Base-by-base conservation (phyloP, 2,329 filamentous ascomycete species). In the Verruconis gallopava region DNA sequence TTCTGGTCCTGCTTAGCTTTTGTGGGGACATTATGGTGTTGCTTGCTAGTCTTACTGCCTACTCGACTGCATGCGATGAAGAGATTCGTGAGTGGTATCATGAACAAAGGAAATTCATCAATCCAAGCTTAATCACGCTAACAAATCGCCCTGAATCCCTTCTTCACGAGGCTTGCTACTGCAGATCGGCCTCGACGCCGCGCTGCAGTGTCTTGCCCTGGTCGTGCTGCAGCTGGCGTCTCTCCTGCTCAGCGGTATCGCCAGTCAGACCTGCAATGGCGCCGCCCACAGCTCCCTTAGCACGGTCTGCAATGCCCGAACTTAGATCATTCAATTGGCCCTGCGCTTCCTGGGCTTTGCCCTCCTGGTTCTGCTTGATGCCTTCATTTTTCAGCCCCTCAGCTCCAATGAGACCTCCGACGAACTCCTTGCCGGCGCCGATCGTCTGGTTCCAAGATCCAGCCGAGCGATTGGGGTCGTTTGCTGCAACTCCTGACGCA, bases 381-480 rank as follows among this genome's bases (percentile, higher is more conserved):
- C 89, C 89, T 18, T 77, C 57, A 37, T 75, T 69, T 67, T 88
- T 89, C 42, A 95, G 62, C 22, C 68, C 71, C 63, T 91, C 80
- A 48, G 75, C 77, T 46, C 88, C 89, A 19, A 89, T 50, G 4
- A 89, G 52, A 14, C 79, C 78, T 44, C 89, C 89, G 1, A 91
- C 48, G 3, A 78, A 68, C 59, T 95, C 85, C 68, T 95, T 95
- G 34, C 79, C 79, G 1, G 81, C 75, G 40, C 88, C 89, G n/a
- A 88, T 56, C 4, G 85, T 93, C 65, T 95, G 88, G 67, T 94
- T 85, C 78, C 81, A 93, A 14, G 72, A 71, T 34, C 89, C 88
- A 14, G 74, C 58, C 17, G 71, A 66, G 49, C 86, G 83, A 58
- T 89, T 69, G 9, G 78, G 68, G 61, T 84, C 69, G 61, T 94